Conservation (phyloP, 1,139 yeast genomes). For the Eremothecium cymbalariae region DNA sequence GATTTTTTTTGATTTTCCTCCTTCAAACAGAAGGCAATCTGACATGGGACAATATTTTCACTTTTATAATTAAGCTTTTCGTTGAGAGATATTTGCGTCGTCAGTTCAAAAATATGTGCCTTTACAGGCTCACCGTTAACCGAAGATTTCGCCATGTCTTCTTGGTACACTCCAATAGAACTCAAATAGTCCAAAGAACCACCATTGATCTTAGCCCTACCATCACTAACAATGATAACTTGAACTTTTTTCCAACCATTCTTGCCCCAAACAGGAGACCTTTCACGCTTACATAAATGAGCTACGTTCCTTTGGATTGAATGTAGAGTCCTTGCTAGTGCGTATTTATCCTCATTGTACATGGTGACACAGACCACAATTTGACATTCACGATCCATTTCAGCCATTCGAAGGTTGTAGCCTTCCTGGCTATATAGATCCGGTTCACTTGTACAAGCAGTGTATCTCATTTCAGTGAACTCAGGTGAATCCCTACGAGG, state of each 20-base stretch:
- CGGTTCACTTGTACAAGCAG: conserved; percentile 88
- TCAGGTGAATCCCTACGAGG: conserved; percentile 85
- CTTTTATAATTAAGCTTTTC: conserved; percentile 75
- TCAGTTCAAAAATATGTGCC: conserved; percentile 89
- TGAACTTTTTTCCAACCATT: conserved; percentile 95
- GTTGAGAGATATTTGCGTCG: conserved; percentile 82
- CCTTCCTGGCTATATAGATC: conserved; percentile 75
- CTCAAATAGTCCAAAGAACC: conserved; percentile 79
- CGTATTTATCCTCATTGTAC: conserved; percentile 89
- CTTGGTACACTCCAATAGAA: conserved; percentile 93
- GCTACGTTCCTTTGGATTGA: conserved; percentile 89
- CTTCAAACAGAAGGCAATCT: conserved; percentile 79
- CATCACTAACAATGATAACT: conserved; percentile 85
- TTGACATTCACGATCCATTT: conserved; percentile 81
- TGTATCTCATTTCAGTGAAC: conserved; percentile 87
- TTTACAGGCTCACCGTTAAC: conserved; percentile 86
- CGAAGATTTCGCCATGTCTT: conserved; percentile 87
- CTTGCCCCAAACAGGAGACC: conserved; percentile 85
- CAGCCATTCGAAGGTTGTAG: conserved; percentile 75
- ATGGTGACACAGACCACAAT: conserved; percentile 83
- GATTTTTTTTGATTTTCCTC: conserved; percentile 84
- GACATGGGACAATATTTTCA: conserved; percentile 85
- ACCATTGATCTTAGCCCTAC: conserved; percentile 76
- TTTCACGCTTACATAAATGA: conserved; percentile 70
- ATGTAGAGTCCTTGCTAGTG: conserved; percentile 87